These are phyloP conservation scores for Helicostylum pulchrum DNA, from an alignment of 192 early-diverging fungal genomes.

Conservation along the genomic window DNA sequence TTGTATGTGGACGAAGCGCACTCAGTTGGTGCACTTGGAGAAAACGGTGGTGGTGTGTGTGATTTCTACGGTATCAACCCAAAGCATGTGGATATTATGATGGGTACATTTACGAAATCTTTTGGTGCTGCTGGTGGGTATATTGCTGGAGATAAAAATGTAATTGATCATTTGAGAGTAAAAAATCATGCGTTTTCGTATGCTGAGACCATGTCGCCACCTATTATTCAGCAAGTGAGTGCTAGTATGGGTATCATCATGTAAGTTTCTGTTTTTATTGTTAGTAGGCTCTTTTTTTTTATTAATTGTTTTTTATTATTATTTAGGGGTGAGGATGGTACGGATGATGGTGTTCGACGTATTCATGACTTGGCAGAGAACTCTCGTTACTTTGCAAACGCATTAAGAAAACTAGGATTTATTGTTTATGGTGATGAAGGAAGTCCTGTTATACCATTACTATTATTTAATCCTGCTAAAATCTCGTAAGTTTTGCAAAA, in stretches of 20 bases:
- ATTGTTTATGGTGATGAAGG: conserved; percentile 80
- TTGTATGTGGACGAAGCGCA: conserved; percentile 92
- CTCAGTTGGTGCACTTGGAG: conserved; percentile 85
- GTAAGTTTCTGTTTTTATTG: conserved; percentile 26
- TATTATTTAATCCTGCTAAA: conserved; percentile 86
- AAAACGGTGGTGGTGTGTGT: conserved; percentile 85
- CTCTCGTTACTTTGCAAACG: conserved; percentile 67
- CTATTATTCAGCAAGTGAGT: conserved; percentile 76
- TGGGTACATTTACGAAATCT: conserved; percentile 92
- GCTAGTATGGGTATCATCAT: conserved; percentile 70
- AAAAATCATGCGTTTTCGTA: conserved; percentile 72
- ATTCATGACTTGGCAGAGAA: conserved; percentile 80
- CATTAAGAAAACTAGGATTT: conserved; percentile 75
- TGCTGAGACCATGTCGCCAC: conserved; percentile 75
- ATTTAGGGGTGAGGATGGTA: conserved; percentile 53
- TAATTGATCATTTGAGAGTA: conserved; percentile 75
- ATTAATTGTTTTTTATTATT: not conserved
- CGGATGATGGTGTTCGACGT: conserved; percentile 70
- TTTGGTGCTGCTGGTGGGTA: conserved; percentile 95
- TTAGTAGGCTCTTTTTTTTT: no score
- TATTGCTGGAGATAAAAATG: conserved; percentile 66
- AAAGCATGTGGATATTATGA: conserved; percentile 78
- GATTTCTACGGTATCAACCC: conserved; percentile 86
- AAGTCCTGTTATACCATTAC: conserved; percentile 78
- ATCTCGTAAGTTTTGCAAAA: conserved; percentile 70